Evolutionary conservation across 1,284 basidiomycete species (phyloP).

Genomic region (Ustilago crameri): DNA sequence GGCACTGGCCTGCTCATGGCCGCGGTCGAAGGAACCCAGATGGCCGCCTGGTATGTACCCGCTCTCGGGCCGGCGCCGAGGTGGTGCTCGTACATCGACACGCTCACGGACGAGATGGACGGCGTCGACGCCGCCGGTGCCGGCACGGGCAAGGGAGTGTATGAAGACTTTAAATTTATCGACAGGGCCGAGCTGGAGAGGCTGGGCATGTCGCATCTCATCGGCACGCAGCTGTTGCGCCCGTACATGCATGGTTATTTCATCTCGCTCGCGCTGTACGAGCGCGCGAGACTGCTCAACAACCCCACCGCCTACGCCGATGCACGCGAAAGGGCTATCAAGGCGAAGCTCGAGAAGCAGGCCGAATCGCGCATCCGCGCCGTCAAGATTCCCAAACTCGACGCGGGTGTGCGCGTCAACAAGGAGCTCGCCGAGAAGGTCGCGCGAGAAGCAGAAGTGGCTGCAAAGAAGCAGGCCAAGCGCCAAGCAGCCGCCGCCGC

Average conservation of each 20-base stretch:
- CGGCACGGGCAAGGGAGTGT: constrained; percentile 71
- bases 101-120: constrained; percentile 81
- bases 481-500: constrained; percentile 26
- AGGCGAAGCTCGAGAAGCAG: constrained; percentile 90
- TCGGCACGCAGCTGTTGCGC: constrained; percentile 92
- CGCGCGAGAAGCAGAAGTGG: constrained; percentile 77
- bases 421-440: constrained; percentile 89
- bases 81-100: constrained; percentile 98
- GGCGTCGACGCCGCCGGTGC: constrained; percentile 79
- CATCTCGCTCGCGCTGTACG: constrained; percentile 92
- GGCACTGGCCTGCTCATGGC: constrained; percentile 65
- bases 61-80: constrained; percentile 94
- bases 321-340: constrained; percentile 86
- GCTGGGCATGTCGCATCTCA: constrained; percentile 81
- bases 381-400: constrained; percentile 50
- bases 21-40: constrained; percentile 65
- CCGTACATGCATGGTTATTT: constrained; percentile 99
- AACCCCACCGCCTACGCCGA: constrained; percentile 97
- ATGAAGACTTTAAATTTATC: constrained; percentile 98
- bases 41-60: constrained; percentile 78
- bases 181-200: constrained; percentile 85
- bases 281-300: constrained; percentile 91
- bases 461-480: constrained; percentile 71
- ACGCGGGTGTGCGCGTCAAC: constrained; percentile 80
- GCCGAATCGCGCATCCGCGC: constrained; percentile 88